phyloP scores from a whole-genome alignment of 2,329 filamentous ascomycete species.

The Hypoxylon sp. region DNA sequence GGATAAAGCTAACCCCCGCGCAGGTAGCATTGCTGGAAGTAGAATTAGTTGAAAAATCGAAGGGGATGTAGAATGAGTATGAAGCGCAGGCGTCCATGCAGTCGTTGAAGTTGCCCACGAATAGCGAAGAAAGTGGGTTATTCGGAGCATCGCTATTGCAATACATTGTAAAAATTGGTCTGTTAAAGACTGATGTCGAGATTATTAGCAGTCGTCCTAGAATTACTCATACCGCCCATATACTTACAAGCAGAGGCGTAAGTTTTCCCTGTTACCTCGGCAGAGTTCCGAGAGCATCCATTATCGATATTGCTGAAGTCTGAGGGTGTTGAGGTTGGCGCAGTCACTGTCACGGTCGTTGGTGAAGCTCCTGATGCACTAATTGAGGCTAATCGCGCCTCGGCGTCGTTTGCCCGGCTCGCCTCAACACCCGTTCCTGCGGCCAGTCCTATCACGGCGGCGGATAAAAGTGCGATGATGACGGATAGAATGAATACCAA shows the following conservation, averaged over 20 bases:
- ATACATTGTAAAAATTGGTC: constrained; percentile 59
- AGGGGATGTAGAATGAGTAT: constrained; percentile 55
- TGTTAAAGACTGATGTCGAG: constrained; percentile 55
- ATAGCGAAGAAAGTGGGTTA: constrained; percentile 59
- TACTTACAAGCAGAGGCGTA: constrained; percentile 60
- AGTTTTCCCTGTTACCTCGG: constrained; percentile 56
- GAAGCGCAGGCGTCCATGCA: constrained; percentile 66
- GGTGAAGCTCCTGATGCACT: constrained; percentile 32
- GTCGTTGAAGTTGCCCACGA: constrained; percentile 60
- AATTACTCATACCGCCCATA: too few species aligned
- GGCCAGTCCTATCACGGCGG: constrained; percentile 62
- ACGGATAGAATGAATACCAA: constrained; percentile 60
- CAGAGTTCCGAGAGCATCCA: constrained; percentile 58
- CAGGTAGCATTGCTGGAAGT: constrained; percentile 56
- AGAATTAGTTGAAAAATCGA: constrained; percentile 48
- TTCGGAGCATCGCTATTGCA: constrained; percentile 62
- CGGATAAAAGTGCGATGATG: constrained; percentile 59
- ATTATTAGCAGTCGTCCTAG: constrained; percentile 30
- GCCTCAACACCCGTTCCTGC: constrained; percentile 62
- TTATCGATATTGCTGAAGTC: constrained; percentile 56
- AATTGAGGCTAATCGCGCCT: constrained; percentile 53
- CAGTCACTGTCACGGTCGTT: constrained; percentile 44
- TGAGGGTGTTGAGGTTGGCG: constrained; percentile 50
- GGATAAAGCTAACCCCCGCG: constrained; percentile 60
- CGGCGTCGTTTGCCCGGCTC: constrained; percentile 58